phyloP scores from a whole-genome alignment of 768 basidiomycete genomes.

The Phlebiopsis gigantea region DNA sequence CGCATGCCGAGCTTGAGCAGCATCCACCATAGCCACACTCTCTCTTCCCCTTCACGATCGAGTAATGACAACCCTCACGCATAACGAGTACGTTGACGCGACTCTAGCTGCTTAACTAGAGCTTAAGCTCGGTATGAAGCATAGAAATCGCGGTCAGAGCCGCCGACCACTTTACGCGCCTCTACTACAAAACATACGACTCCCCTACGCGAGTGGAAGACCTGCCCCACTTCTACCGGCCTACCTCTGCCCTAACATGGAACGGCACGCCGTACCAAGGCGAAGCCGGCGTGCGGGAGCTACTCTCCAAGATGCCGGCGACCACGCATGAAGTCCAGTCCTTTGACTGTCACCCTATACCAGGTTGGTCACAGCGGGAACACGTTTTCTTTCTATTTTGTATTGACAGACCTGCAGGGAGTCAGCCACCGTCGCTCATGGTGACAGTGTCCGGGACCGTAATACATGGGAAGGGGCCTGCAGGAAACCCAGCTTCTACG shows the following conservation, averaged over 20 bases:
- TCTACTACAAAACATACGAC: slow-evolving; percentile 82
- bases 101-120: not conserved
- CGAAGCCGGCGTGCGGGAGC: slow-evolving; percentile 56
- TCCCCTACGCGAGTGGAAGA: slow-evolving; percentile 70
- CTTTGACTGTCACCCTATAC: slow-evolving; percentile 87
- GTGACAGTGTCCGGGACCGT: slow-evolving; percentile 80
- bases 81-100: slow-evolving; percentile 27
- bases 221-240: slow-evolving; percentile 77
- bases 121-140: slow-evolving; percentile 31
- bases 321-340: slow-evolving; percentile 85
- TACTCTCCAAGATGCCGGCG: slow-evolving; percentile 67
- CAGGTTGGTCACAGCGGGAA: slow-evolving; percentile 55
- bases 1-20: not conserved
- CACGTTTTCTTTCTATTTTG: slow-evolving; percentile 3
- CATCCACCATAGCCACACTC: not conserved
- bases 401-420: slow-evolving; percentile 39
- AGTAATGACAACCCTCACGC: slow-evolving; percentile 29
- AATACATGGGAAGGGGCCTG: slow-evolving; percentile 56
- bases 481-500: slow-evolving; percentile 51
- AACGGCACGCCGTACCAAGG: slow-evolving; percentile 81
- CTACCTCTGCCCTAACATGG: slow-evolving; percentile 74
- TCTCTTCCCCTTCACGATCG: not conserved
- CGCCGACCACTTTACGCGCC: slow-evolving; percentile 75
- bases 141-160: slow-evolving; percentile 83
- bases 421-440: slow-evolving; percentile 72